Evolutionary conservation across 2,329 filamentous ascomycete species (phyloP).

Genomic region (Fusarium coffeatum): DNA sequence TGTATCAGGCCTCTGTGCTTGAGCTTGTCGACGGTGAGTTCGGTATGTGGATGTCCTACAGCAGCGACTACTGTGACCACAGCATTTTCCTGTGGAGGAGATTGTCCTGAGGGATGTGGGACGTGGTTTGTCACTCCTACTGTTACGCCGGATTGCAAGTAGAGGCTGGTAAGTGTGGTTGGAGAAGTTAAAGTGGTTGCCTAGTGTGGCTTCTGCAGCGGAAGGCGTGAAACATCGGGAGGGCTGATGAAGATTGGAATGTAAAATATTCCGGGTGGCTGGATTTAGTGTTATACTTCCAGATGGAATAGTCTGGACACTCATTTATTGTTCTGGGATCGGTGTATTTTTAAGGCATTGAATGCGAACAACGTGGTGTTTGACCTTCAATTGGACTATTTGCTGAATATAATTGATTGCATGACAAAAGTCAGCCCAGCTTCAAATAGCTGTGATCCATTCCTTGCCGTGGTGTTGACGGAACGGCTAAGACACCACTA

Average conservation of each 20-base stretch:
- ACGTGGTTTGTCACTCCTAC: constrained; percentile 45
- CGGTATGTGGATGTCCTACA: constrained; percentile 50
- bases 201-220: not conserved
- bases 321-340: not conserved
- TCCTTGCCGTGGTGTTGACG: not conserved
- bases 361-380: not conserved
- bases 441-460: not conserved
- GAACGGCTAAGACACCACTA: constrained; percentile 19
- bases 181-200: not conserved
- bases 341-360: not conserved
- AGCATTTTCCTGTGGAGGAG: constrained; percentile 44
- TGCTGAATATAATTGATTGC: not conserved
- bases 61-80: constrained; percentile 47
- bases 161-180: not conserved
- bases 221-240: not conserved
- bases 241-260: not conserved
- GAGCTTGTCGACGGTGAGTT: constrained; percentile 47
- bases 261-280: not conserved
- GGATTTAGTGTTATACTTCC: not conserved
- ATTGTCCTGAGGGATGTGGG: constrained; percentile 47
- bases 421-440: not conserved
- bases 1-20: constrained; percentile 50
- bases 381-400: not conserved
- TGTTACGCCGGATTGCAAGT: constrained; percentile 34
- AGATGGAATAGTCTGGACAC: not conserved